Percentiles rank a stretch among this genome's conserved stretches.
phyloP scores from a whole-genome alignment of 2,329 filamentous ascomycete genomes.

The Neopestalotiopsis sp. region DNA sequence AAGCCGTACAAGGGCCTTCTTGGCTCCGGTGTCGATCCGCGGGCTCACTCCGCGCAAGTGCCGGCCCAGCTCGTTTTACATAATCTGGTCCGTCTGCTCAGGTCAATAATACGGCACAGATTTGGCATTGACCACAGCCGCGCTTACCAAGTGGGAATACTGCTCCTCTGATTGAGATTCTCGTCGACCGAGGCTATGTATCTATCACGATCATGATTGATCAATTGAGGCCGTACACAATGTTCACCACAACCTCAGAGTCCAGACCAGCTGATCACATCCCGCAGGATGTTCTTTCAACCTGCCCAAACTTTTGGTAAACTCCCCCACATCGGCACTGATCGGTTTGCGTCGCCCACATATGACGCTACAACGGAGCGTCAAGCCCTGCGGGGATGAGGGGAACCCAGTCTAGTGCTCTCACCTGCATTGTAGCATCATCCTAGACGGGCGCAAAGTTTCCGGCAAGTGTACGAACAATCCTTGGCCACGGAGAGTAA shows the following conservation, averaged over 20 bases:
- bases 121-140: background rate
- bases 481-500: background rate
- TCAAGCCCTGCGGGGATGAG: background rate
- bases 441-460: background rate
- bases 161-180: no score
- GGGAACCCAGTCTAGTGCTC: slow-evolving; percentile 13
- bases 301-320: background rate
- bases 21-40: background rate
- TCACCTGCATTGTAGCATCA: background rate
- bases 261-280: background rate
- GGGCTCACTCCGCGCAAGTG: background rate
- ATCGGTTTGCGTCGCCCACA: background rate
- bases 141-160: background rate
- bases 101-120: background rate
- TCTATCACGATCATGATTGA: background rate
- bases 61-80: background rate
- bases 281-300: background rate
- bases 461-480: background rate
- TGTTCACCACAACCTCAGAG: background rate
- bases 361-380: background rate
- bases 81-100: background rate
- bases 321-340: slow-evolving; percentile 1
- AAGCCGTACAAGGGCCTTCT: background rate
- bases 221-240: background rate
- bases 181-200: background rate